Conservation (phyloP, 495 filamentous ascomycete genomes). For the Neurospora cerealis region DNA sequence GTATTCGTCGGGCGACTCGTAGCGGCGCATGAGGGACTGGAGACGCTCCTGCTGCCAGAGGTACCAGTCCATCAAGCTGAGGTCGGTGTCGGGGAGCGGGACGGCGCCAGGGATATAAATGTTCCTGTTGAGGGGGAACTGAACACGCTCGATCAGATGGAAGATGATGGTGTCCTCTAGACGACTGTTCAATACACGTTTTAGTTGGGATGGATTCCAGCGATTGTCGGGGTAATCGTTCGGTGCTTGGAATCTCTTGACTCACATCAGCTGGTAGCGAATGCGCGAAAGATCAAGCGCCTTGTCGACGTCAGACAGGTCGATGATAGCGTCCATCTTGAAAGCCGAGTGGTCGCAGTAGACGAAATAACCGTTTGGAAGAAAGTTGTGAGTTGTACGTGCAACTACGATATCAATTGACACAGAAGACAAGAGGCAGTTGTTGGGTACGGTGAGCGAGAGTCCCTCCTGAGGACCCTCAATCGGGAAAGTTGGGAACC, state of each 20-base stretch:
- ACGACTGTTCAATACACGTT: constrained; percentile 45
- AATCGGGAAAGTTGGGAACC: neutral
- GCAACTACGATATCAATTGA: neutral
- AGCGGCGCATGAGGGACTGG: constrained; percentile 91
- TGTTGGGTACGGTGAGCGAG: neutral
- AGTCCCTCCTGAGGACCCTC: neutral
- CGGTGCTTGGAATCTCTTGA: neutral
- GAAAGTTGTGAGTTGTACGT: neutral
- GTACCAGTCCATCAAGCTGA: constrained; percentile 91
- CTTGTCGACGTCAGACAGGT: constrained; percentile 71
- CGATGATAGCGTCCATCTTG: constrained; percentile 82
- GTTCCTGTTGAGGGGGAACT: constrained; percentile 86
- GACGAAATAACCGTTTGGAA: neutral
- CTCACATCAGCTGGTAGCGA: constrained; percentile 90
- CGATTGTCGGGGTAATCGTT: too few relatives aligned
- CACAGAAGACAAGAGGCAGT: neutral
- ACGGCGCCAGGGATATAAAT: constrained; percentile 81
- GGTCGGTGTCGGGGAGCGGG: constrained; percentile 54
- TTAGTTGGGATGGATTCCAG: neutral
- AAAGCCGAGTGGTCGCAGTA: neutral
- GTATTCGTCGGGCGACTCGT: constrained; percentile 93
- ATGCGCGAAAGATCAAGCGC: constrained; percentile 88
- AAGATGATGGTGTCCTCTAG: constrained; percentile 98
- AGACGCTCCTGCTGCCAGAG: constrained; percentile 80
- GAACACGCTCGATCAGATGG: constrained; percentile 93